Conservation (phyloP, 2,329 filamentous ascomycete genomes). For the Monosporascus sp. region DNA sequence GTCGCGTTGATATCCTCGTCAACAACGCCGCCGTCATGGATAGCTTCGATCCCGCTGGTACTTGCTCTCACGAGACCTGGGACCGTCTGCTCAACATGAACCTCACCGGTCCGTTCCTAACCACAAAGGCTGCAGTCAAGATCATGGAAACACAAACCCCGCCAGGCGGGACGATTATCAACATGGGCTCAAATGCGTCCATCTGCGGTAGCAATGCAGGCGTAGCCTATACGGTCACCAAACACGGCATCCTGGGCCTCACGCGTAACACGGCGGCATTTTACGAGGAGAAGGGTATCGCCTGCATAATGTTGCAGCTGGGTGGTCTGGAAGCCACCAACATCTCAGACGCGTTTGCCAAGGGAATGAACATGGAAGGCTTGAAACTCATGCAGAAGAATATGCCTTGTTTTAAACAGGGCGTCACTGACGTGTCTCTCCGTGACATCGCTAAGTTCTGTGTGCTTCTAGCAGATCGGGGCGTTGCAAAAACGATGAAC, state of each 20-base stretch:
- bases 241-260: constrained; percentile 48
- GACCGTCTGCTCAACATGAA: constrained; percentile 45
- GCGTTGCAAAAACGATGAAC: constrained; percentile 10
- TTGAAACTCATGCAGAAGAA: constrained; percentile 19
- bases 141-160: constrained; percentile 37
- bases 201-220: constrained; percentile 23
- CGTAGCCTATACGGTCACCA: constrained; percentile 39
- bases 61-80: constrained; percentile 42
- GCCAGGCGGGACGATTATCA: constrained; percentile 19
- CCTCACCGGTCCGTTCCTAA: constrained; percentile 14
- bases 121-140: constrained; percentile 34
- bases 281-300: constrained; percentile 49
- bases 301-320: constrained; percentile 43
- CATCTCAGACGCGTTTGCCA: constrained; percentile 39
- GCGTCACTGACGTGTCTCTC: constrained; percentile 24
- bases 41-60: constrained; percentile 39
- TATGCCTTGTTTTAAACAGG: constrained; percentile 23
- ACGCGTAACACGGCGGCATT: constrained; percentile 54
- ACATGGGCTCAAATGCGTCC: constrained; percentile 15
- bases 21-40: constrained; percentile 14
- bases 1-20: constrained; percentile 11
- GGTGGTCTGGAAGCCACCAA: constrained; percentile 50
- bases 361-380: constrained; percentile 28
- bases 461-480: constrained; percentile 13
- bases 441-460: constrained; percentile 31